Conservation (phyloP, 2,329 filamentous ascomycete species). For the Saccharata proteae region DNA sequence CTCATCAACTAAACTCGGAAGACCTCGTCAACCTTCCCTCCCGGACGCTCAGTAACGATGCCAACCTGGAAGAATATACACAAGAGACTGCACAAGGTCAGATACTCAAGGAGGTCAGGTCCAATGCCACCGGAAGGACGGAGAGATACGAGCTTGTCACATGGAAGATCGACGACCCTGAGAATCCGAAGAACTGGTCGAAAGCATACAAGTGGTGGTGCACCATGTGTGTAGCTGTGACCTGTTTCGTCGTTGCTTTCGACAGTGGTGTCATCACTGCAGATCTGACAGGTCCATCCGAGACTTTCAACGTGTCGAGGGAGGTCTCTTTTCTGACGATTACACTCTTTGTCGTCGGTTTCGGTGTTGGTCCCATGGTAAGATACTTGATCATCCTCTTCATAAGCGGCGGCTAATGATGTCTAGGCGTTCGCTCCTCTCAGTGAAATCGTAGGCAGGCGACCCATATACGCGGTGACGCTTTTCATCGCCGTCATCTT, state of each 20-base stretch:
- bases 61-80: constrained; percentile 50
- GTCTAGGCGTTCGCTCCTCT: constrained; percentile 67
- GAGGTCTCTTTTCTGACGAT: constrained; percentile 64
- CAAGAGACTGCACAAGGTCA: constrained; percentile 49
- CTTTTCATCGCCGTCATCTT: constrained; percentile 62
- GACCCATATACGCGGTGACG: constrained; percentile 58
- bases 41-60: constrained; percentile 48
- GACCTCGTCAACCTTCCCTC: constrained; percentile 50
- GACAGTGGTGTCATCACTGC: constrained; percentile 66
- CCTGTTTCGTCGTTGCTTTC: constrained; percentile 36
- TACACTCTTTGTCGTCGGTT: constrained; percentile 68
- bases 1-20: constrained; percentile 13
- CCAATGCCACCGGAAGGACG: constrained; percentile 42
- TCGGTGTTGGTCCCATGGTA: constrained; percentile 63
- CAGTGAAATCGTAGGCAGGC: constrained; percentile 62
- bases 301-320: constrained; percentile 55
- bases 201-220: constrained; percentile 64
- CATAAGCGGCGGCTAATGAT: constrained; percentile 6
- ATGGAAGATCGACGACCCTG: constrained; percentile 58
- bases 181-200: constrained; percentile 78
- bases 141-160: constrained; percentile 51
- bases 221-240: constrained; percentile 67
- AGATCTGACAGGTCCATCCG: constrained; percentile 51
- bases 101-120: constrained; percentile 43
- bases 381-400: constrained; percentile 15